These are phyloP conservation scores for Acorus gramineus DNA, from an alignment of 106 monocot genomes.

Conservation along the genomic window DNA sequence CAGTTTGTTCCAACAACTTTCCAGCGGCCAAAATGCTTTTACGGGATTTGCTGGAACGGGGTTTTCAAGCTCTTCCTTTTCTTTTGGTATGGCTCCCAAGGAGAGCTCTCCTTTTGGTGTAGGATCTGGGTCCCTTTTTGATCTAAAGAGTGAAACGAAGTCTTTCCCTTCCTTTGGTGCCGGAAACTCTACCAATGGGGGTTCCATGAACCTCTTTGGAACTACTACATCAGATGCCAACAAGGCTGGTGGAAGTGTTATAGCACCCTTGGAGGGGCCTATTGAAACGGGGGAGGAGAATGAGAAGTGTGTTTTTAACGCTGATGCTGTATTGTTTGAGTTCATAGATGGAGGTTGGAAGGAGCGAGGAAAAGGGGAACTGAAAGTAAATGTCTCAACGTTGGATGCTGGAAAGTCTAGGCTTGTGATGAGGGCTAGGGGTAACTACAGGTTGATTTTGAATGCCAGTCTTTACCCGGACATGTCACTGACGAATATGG, in stretches of 20 bases:
- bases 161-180: conserved; percentile 29
- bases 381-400: conserved; percentile 57
- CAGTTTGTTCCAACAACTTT: conserved; percentile 74
- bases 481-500: conserved; percentile 79
- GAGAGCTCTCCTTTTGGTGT: conserved; percentile 33
- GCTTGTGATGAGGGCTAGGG: conserved; percentile 81
- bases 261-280: conserved; percentile 50
- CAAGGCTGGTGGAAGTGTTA: conserved; percentile 17
- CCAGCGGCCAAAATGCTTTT: conserved; percentile 96
- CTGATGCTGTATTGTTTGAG: conserved; percentile 89
- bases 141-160: conserved; percentile 21
- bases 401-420: conserved; percentile 48
- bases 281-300: conserved; percentile 95
- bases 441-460: conserved; percentile 81
- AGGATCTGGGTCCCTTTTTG: conserved; percentile 37
- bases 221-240: conserved; percentile 14
- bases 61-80: conserved; percentile 62
- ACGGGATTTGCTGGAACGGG: conserved; percentile 81
- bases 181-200: conserved; percentile 33
- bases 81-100: conserved; percentile 47
- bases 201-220: conserved; percentile 11
- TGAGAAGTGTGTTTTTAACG: conserved; percentile 61
- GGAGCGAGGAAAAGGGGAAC: conserved; percentile 89
- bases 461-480: conserved; percentile 87
- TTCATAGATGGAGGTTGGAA: conserved; percentile 91